Base-by-base conservation (phyloP, 2,329 filamentous ascomycete species). In the Tolypocladium pustulatum region DNA sequence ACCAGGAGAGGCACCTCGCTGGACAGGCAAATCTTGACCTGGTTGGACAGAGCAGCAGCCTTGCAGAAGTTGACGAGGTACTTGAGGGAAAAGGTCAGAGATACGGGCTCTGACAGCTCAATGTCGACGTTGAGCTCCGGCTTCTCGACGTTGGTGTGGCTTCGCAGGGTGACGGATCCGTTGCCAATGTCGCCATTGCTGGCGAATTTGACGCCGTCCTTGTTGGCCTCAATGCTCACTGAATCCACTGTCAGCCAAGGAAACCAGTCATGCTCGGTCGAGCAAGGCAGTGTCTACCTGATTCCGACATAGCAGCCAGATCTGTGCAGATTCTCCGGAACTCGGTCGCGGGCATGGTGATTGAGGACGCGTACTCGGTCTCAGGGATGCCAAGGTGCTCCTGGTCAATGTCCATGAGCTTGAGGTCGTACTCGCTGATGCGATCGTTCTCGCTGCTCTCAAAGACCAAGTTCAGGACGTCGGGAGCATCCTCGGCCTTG, bases 51-150 rank as follows among this genome's bases (percentile, higher is more conserved):
- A 57, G 85, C 87, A 63, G 91, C 89, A 38, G 95, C 95, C 81
- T 99, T 99, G 89, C 94, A 97, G 81, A 99, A 99, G 84, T 97
- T 97, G 82, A 96, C 90, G 3, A 99, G 87, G 78, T 99, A 99
- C 80, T 99, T 99, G 69, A 99, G 88, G 38, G 94, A 97, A 80
- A 99, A 99, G 55, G 93, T 97, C 63, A 99, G 84, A 40, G 90
- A 83, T 61, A 99, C 94, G 56, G 94, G 91, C 79, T 99, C 95
- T 43, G 85, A 88, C 62, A 99, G 85, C 71, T 91, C 86, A 73
- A 99, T 97, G 64, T 90, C 84, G 67, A 97, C 89, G 70, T 92
- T 90, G 71, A 88, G 80, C 12, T 89, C 84, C 54, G 90, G 87
- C 80, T 97, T 96, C 46, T 97, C 93, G 64, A 97, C 83, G 71